Percentiles rank a stretch among this genome's conserved stretches.
Conservation (phyloP, 2,329 filamentous ascomycete genomes). For the Stachybotrys chartarum region DNA sequence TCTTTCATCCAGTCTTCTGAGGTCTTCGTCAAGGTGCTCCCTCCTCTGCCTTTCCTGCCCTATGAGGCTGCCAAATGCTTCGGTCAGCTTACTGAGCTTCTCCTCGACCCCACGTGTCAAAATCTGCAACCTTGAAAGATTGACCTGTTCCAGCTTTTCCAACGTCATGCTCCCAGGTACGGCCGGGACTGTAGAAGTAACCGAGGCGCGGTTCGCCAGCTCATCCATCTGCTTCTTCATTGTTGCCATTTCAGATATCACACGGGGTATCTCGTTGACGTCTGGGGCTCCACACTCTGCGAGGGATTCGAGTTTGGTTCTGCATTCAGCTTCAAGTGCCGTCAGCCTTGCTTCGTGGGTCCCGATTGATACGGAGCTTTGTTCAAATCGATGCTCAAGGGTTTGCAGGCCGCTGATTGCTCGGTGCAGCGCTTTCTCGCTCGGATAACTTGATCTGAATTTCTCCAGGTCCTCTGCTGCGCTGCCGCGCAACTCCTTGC, state of each 20-base stretch:
- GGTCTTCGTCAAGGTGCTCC: not conserved
- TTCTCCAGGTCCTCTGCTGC: not conserved
- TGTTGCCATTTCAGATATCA: not conserved
- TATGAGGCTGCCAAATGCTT: not conserved
- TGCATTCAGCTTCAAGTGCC: not conserved
- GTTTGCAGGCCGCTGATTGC: not conserved
- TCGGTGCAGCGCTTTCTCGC: not conserved
- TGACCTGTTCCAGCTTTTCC: no score
- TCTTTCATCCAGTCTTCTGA: not conserved
- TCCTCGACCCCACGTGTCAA: not conserved
- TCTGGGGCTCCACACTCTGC: not conserved
- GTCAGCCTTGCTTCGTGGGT: not conserved
- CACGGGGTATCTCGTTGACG: not conserved
- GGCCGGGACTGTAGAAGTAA: not conserved
- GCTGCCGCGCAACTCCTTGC: not conserved
- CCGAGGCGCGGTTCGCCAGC: not conserved
- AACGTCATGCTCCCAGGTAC: no score
- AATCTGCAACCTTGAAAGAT: not conserved
- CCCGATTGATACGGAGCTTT: not conserved
- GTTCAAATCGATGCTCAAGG: not conserved
- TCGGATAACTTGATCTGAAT: not conserved
- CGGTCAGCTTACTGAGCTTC: not conserved
- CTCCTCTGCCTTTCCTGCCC: not conserved
- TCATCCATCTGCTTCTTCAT: not conserved
- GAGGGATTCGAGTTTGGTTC: not conserved